Conservation (phyloP, 2,329 filamentous ascomycete species). For the Colletotrichum sp. region DNA sequence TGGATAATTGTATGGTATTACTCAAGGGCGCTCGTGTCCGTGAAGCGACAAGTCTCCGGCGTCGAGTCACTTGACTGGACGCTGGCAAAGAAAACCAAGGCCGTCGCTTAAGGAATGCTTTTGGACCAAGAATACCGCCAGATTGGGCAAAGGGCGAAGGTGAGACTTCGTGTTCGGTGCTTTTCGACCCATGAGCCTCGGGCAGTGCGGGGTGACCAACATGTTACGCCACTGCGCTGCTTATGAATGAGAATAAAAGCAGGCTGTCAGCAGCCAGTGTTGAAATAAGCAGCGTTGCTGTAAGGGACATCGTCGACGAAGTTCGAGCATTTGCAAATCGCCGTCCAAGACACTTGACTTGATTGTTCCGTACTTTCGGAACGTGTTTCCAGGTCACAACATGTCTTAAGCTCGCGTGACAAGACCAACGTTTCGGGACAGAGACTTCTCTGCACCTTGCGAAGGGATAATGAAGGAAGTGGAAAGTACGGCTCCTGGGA, state of each 20-base stretch:
- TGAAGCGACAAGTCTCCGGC: not conserved
- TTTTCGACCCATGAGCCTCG: not conserved
- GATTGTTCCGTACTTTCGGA: not conserved
- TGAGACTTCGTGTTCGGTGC: slow-evolving; percentile 1
- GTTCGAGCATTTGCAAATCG: not conserved
- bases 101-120: not conserved
- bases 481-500: not conserved
- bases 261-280: not conserved
- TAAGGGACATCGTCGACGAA: not conserved
- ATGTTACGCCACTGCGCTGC: not conserved
- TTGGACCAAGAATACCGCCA: not conserved
- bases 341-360: not conserved
- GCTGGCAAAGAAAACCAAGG: not conserved
- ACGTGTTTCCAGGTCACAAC: not conserved
- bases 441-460: not conserved
- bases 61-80: not conserved
- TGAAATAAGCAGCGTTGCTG: not conserved
- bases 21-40: not conserved
- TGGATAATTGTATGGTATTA: not conserved
- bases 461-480: not conserved
- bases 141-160: not conserved
- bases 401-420: not conserved
- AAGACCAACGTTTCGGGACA: not conserved
- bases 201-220: not conserved
- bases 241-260: not conserved